phyloP scores from a whole-genome alignment of 371 early-diverging fungal species.

The Rozella allomycis region DNA sequence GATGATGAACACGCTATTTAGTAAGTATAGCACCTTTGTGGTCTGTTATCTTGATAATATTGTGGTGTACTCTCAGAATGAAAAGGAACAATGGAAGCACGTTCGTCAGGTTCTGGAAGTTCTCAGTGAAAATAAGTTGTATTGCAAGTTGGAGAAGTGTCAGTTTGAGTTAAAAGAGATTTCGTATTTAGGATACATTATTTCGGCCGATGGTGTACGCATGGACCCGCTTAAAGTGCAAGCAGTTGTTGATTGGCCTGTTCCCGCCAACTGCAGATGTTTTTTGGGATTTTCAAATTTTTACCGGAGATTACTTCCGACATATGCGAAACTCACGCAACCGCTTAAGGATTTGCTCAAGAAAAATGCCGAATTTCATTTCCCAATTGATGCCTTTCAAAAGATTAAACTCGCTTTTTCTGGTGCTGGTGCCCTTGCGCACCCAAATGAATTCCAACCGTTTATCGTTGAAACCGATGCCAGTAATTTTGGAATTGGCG shows the following conservation, averaged over 20 bases:
- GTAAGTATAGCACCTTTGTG: conserved; percentile 11
- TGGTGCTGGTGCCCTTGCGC: conserved; percentile 9
- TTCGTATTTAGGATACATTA: conserved; percentile 18
- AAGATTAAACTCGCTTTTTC: conserved; percentile 12
- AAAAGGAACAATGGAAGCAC: conserved; percentile 15
- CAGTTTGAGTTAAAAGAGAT: conserved; percentile 11
- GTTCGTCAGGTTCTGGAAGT: conserved; percentile 7
- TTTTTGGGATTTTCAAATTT: conserved; percentile 30
- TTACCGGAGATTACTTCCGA: conserved; percentile 20
- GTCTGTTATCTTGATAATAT: conserved; percentile 34
- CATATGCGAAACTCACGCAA: conserved; percentile 12
- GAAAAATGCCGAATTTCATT: conserved; percentile 10
- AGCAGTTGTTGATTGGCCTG: conserved; percentile 15
- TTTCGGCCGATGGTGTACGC: conserved; percentile 6
- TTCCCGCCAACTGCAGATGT: no score
- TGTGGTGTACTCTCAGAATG: conserved; percentile 20
- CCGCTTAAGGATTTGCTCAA: conserved; percentile 15
- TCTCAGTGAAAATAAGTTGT: conserved; percentile 12
- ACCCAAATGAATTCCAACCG: conserved; percentile 3
- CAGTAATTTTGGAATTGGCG: conserved; percentile 19
- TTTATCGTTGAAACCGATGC: conserved; percentile 33
- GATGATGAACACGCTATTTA: conserved; percentile 14
- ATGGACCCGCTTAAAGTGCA: conserved; percentile 10
- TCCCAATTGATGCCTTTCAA: conserved; percentile 9
- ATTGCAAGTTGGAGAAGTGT: conserved; percentile 25